Base-by-base conservation (phyloP, 1,139 yeast genomes). In the Protomyces lactucae-debilis region DNA sequence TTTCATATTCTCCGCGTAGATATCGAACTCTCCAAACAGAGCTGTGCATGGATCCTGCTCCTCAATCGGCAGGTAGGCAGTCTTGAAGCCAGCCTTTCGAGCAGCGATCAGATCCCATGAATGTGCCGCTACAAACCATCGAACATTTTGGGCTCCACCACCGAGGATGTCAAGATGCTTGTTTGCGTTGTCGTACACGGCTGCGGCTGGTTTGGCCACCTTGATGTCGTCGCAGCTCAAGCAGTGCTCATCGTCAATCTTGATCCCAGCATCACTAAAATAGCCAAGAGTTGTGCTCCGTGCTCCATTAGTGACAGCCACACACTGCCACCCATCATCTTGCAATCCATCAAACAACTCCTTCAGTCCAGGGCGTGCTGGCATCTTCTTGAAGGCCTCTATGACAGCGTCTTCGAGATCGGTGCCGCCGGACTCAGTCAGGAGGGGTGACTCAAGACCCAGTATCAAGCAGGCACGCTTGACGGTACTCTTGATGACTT, bases 121-220 rank as follows among this genome's bases (percentile, higher is more conserved):
- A 51, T 61, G 65, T 21, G 65, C 65, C 14, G 65, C 65, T 6
- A 61, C 65, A 21, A 61, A 61, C 65, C 65, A 61, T 14, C 46
- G 51, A 3, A 12, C n/a, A 16, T 45, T 21, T 35, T 60, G 39
- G n/a, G 55, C 61, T 12, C 51, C 60, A 10, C 28, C 48, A 25
- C 55, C 12, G 8, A 57, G 40, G 4, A 28, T 36, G 16, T 23
- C 52, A 2, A 52, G 18, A 18, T 25, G n/a, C 36, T 35, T 45
- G 18, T 25, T 59, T 16, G 61, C 65, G 21, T 39, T 56, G 21
- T 55, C 61, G 32, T 61, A 61, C 25, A 61, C 65, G n/a, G n/a
- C 40, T 12, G 40, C 16, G 35, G 57, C 65, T n/a, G 65, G 61
- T 37, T 61, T 61, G 10, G 65, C 65, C 8, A 23, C 16, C 51